Conservation (phyloP, 116 monocot genomes). For the Zostera marina region DNA sequence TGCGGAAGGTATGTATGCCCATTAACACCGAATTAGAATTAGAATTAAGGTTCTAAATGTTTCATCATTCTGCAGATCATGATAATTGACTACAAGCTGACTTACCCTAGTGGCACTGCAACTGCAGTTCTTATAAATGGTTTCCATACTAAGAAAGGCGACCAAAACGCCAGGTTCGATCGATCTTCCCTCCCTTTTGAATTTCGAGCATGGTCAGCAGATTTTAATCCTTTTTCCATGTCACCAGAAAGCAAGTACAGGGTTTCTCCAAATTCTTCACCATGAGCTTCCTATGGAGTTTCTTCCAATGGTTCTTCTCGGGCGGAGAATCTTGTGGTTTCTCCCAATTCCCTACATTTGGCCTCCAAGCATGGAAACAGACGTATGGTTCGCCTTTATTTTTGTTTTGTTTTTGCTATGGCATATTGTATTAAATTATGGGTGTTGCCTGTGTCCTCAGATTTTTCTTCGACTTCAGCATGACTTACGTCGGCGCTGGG, state of each 20-base stretch:
- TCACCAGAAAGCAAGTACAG: conserved; percentile 47
- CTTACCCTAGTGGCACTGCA: conserved; percentile 87
- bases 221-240: not conserved
- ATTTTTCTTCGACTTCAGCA: conserved; percentile 42
- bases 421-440: too few relatives aligned
- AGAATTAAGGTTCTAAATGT: not conserved
- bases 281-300: conserved; percentile 87
- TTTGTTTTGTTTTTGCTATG: too few relatives aligned
- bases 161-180: conserved; percentile 56
- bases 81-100: conserved; percentile 82
- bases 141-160: conserved; percentile 57
- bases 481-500: conserved; percentile 33
- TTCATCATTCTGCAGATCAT: conserved; percentile 38
- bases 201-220: not conserved
- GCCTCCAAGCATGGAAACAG: conserved; percentile 66
- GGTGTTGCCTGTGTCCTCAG: conserved; percentile 12
- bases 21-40: too few relatives aligned
- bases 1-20: conserved; percentile 58
- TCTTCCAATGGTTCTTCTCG: conserved; percentile 85
- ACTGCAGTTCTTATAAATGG: conserved; percentile 96
- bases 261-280: conserved; percentile 55
- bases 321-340: conserved; percentile 77
- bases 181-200: not conserved
- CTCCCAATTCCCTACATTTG: conserved; percentile 81
- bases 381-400: too few relatives aligned